Percentiles rank a stretch among this genome's conserved stretches.
These are phyloP conservation scores for Botrytis hyacinthi DNA, from an alignment of 2,329 filamentous ascomycete genomes.

Conservation along the genomic window DNA sequence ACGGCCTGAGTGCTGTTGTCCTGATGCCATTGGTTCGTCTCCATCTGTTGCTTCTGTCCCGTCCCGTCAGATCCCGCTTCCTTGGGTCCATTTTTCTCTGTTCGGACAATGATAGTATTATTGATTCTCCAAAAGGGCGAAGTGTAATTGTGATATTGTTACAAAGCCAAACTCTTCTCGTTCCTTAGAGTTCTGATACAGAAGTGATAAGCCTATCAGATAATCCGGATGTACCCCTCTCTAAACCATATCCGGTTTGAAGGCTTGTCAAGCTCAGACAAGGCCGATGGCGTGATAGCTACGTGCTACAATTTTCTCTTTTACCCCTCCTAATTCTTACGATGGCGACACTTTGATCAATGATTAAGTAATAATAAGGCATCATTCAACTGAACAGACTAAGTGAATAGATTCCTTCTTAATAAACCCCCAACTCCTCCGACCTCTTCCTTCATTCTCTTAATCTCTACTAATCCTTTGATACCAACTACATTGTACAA, in stretches of 20 bases:
- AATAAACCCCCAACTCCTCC: background rate
- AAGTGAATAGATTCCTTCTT: background rate
- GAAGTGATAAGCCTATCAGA: constrained; percentile 1
- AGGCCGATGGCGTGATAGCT: constrained; percentile 20
- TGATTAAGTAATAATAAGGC: constrained; percentile 16
- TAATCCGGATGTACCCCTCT: constrained; percentile 12
- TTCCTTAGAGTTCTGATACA: background rate
- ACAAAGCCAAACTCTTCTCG: background rate
- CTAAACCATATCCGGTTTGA: constrained; percentile 17
- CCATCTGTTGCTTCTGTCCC: background rate
- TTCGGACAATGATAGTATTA: background rate
- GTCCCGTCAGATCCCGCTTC: background rate
- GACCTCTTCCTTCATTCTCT: background rate
- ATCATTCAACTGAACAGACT: background rate
- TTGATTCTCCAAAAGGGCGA: background rate
- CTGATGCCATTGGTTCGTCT: background rate
- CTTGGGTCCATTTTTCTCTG: background rate
- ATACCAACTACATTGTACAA: background rate
- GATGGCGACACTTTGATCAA: constrained; percentile 16
- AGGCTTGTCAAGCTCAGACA: constrained; percentile 1
- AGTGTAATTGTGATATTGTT: background rate
- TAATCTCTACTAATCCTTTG: background rate
- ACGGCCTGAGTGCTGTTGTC: background rate
- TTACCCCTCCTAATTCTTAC: background rate
- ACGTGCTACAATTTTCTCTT: constrained; percentile 14